Conservation (phyloP, 495 filamentous ascomycete species). For the Lasiosphaeriaceae sp. region DNA sequence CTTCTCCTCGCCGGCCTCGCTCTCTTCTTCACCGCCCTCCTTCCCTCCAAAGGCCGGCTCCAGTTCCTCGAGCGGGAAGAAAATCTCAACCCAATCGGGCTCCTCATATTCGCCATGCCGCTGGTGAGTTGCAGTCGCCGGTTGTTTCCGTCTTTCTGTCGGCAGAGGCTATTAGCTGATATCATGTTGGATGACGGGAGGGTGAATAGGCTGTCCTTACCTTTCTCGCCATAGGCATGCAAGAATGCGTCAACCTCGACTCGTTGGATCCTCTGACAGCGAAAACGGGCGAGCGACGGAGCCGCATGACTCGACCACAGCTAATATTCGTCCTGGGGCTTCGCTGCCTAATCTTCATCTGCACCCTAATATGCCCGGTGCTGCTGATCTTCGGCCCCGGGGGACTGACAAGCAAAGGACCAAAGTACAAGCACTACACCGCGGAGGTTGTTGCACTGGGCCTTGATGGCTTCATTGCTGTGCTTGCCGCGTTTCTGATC, state of each 20-base stretch:
- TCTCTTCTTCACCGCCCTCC: not conserved
- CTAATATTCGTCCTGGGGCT: not conserved
- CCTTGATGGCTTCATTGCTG: not conserved
- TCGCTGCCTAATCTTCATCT: not conserved
- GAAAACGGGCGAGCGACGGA: not conserved
- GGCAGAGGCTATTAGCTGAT: too few species aligned
- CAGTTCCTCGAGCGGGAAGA: not conserved
- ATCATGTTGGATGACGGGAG: not conserved
- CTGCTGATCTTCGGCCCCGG: not conserved
- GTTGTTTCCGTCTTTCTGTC: too few species aligned
- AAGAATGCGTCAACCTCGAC: slow-evolving; percentile 5
- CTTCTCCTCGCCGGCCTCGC: not conserved
- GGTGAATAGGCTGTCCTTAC: not conserved
- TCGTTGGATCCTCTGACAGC: not conserved
- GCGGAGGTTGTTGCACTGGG: not conserved
- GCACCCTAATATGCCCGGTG: not conserved
- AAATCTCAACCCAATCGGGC: not conserved
- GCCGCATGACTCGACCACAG: not conserved
- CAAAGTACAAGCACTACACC: not conserved
- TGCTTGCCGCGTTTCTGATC: not conserved
- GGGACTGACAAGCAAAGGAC: not conserved
- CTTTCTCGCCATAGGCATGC: not conserved
- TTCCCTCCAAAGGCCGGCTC: not conserved
- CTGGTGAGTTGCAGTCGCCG: not conserved
- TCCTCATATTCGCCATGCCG: not conserved